These are phyloP conservation scores for Pisolithus orientalis DNA, from an alignment of 768 basidiomycete species.

Conservation along the genomic window DNA sequence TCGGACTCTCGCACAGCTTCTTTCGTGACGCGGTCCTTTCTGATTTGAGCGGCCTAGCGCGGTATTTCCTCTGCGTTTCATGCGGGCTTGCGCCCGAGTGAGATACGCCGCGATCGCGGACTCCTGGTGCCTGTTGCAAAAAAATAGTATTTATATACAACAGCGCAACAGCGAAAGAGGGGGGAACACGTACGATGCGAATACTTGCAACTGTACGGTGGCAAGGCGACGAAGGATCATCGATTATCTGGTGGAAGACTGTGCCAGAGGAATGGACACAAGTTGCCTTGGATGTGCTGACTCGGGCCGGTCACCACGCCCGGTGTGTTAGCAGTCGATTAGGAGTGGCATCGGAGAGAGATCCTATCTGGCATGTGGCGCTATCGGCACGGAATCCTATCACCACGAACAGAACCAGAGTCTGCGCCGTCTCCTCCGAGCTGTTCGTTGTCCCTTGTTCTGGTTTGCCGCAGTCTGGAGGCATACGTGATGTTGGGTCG, in stretches of 20 bases:
- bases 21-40: too few species aligned
- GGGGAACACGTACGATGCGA: conserved; percentile 54
- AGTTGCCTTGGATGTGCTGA: conserved; percentile 78
- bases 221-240: conserved; percentile 71
- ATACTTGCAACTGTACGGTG: conserved; percentile 78
- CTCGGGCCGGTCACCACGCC: background rate
- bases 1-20: too few species aligned
- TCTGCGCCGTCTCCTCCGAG: conserved; percentile 71
- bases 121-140: background rate
- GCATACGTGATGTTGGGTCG: conserved; percentile 75
- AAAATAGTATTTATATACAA: background rate
- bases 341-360: background rate
- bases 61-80: too few species aligned
- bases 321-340: background rate
- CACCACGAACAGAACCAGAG: conserved; percentile 72
- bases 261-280: conserved; percentile 87
- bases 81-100: too few species aligned
- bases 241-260: conserved; percentile 78
- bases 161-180: too few species aligned
- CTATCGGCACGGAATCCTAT: conserved; percentile 34
- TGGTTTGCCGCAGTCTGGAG: conserved; percentile 56
- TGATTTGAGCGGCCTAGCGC: too few species aligned
- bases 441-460: conserved; percentile 67
- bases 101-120: too few species aligned
- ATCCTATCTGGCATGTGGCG: background rate